A percentile compares a stretch with the other conserved stretches of the same genome.
These are phyloP conservation scores for Auricularia cornea DNA, from an alignment of 768 basidiomycete genomes.

Conservation along the genomic window DNA sequence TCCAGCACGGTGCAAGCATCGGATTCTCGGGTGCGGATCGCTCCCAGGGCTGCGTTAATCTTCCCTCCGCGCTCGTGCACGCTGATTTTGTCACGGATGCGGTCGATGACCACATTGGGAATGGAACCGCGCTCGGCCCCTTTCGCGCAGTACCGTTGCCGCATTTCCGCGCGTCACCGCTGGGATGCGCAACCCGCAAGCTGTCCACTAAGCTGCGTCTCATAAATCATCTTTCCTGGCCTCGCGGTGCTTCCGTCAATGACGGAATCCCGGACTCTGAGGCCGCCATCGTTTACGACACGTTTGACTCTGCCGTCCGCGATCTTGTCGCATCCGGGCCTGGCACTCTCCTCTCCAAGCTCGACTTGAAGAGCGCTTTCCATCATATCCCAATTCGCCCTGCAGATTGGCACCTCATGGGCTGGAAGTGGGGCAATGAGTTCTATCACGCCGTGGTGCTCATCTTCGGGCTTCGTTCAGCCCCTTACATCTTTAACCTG, in stretches of 20 bases:
- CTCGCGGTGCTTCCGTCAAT: neutral
- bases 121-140: constrained; percentile 10
- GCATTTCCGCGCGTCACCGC: constrained; percentile 15
- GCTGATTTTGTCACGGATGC: neutral
- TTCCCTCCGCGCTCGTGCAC: neutral
- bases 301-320: neutral
- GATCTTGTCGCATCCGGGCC: constrained; percentile 12
- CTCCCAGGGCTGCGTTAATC: neutral
- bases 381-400: constrained; percentile 1
- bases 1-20: neutral
- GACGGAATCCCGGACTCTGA: constrained; percentile 18
- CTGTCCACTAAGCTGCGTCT: constrained; percentile 1
- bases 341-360: constrained; percentile 25
- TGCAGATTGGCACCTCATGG: constrained; percentile 1
- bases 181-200: constrained; percentile 14
- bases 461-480: constrained; percentile 11
- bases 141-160: constrained; percentile 12
- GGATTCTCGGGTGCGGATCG: neutral
- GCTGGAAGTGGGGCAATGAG: neutral
- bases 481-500: constrained; percentile 34
- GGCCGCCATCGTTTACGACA: constrained; percentile 13
- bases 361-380: constrained; percentile 20
- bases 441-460: constrained; percentile 1
- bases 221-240: neutral
- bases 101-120: neutral